Evolutionary conservation across 176 grass and related monocot genomes (phyloP), one percentile per base, ranked within the genome.

Genomic region (Eragrostis curvula): DNA sequence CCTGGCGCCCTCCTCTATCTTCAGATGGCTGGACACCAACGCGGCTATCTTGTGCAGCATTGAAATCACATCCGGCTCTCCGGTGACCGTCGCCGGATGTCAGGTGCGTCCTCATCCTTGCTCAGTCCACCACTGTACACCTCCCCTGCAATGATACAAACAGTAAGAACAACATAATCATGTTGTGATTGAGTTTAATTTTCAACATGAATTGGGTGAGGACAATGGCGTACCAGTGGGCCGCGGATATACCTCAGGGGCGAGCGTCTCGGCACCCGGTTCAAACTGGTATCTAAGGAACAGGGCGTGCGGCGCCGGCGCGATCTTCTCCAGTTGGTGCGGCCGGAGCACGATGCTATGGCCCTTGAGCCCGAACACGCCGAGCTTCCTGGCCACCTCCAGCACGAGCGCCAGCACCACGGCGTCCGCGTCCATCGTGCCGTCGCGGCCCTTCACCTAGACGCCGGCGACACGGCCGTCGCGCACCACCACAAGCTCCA

Each of bases 61-160:
- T 6, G 87, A 81, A 75, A 98, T 95, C 1, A 90, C 91, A 14
- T 89, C 86, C 0, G 69, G 84, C 14, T 98, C 96, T 1, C 90
- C 90, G 17, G 68, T 66, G 67, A 98, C 95, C 5, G 87, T 78
- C 56, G 84, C 86, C 0, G 90, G 92, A 53, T 98, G 41, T 95
- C 83, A 0, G 96, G 92, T 15, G 94, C 86, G 0, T 91, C 85
- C 51, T 66, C 84, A 29, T 91, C 86, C 82, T 95, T 89, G 59
- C 74, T 81, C 90, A 95, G 93, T 55, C 92, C 92, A 40, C 96
- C 93, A 9, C 95, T 91, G 81, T 98, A 98, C 69, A 98, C 95
- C 68, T 98, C 90, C 65, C 95, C 92, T 98, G 81, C 64, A 75
- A 14, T 67, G 73, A 20, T 20, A 50, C 6, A 48, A 49, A 71